Percentiles rank a stretch among this genome's conserved stretches.
Evolutionary conservation across 257 asterid genomes (phyloP).

Genomic region (Handroanthus guayacan): DNA sequence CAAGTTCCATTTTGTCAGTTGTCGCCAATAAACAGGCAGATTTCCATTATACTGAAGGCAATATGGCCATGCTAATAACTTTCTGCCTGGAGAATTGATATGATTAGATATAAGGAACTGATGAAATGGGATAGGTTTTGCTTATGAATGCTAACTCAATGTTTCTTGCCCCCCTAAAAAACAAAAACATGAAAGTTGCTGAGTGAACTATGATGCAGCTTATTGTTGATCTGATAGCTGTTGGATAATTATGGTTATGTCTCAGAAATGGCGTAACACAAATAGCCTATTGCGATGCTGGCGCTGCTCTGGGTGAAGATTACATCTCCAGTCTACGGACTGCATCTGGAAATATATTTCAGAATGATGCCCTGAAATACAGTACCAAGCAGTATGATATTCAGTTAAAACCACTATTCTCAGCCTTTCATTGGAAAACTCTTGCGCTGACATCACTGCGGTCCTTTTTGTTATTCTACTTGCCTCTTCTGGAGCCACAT

Average conservation of each 20-base stretch:
- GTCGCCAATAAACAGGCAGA: neutral
- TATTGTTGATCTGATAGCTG: conserved; percentile 1
- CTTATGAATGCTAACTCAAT: neutral
- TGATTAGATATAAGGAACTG: neutral
- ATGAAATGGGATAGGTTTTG: neutral
- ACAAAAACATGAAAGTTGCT: neutral
- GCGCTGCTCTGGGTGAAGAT: conserved; percentile 59
- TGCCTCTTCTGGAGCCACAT: conserved; percentile 90
- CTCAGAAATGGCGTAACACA: conserved; percentile 53
- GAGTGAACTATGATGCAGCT: conserved; percentile 4
- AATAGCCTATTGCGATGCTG: conserved; percentile 77
- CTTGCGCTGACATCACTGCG: conserved; percentile 76
- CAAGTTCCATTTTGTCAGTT: neutral
- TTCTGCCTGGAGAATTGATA: neutral
- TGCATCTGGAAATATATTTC: conserved; percentile 49
- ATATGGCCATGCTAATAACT: neutral
- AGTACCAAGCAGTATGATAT: conserved; percentile 67
- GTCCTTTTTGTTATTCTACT: conserved; percentile 73
- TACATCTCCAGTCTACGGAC: conserved; percentile 43
- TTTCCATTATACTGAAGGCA: neutral
- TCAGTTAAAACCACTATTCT: conserved; percentile 73
- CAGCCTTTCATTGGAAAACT: conserved; percentile 89
- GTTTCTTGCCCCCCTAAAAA: neutral
- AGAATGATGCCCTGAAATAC: conserved; percentile 44
- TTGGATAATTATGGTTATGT: conserved; percentile 25